Percentiles rank a stretch among this genome's conserved stretches.
phyloP scores from a whole-genome alignment of 306 rosid species.

The Luffa acutangula region DNA sequence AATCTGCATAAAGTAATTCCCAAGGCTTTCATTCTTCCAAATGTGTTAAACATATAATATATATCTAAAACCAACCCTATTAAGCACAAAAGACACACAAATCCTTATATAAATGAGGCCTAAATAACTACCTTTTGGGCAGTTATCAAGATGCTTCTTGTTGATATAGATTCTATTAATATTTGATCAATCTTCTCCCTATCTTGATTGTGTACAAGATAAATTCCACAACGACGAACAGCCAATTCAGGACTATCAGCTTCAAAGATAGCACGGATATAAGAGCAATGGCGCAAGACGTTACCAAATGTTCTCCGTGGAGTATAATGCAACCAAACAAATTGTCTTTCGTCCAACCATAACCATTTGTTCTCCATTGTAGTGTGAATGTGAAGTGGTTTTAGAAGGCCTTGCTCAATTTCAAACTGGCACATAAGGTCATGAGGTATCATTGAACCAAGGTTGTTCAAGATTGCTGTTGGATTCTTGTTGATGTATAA shows the following conservation, averaged over 20 bases:
- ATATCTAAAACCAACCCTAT: no score
- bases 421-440: constrained; percentile 6
- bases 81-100: no score
- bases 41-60: no score
- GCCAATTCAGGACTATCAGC: not conserved
- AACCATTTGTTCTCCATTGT: not conserved
- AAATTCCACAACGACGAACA: not conserved
- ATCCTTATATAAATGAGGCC: no score
- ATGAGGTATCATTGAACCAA: not conserved
- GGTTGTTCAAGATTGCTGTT: not conserved
- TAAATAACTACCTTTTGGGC: no score
- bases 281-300: not conserved
- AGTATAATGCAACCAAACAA: constrained; percentile 19
- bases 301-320: constrained; percentile 7
- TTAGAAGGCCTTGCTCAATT: not conserved
- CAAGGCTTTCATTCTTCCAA: no score
- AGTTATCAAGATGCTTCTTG: not conserved
- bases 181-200: not conserved
- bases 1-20: no score
- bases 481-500: not conserved
- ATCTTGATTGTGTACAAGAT: not conserved
- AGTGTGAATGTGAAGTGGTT: not conserved
- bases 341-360: constrained; percentile 2
- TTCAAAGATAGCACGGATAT: constrained; percentile 8
- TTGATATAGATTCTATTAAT: not conserved